Evolutionary conservation across 768 basidiomycete genomes (phyloP).

Genomic region (Boletellus sp.): DNA sequence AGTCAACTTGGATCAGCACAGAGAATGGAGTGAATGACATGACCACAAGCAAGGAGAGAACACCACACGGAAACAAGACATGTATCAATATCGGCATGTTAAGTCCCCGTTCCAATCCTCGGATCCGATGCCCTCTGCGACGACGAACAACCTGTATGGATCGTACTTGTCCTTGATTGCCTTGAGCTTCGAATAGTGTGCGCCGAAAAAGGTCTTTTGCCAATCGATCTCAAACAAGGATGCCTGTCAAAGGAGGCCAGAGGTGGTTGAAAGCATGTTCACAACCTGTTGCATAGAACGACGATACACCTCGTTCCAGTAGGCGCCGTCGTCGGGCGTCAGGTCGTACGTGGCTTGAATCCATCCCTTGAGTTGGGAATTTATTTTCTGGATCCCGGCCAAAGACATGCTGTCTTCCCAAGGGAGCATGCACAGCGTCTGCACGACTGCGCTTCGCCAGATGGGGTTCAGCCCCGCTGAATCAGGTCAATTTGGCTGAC

Average conservation of each 20-base stretch:
- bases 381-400: constrained; percentile 11
- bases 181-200: constrained; percentile 51
- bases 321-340: constrained; percentile 38
- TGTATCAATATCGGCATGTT: constrained; percentile 13
- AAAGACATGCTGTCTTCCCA: constrained; percentile 23
- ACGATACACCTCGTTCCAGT: constrained; percentile 44
- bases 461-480: constrained; percentile 44
- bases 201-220: constrained; percentile 43
- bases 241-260: constrained; percentile 36
- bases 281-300: no score
- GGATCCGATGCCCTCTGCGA: constrained; percentile 23
- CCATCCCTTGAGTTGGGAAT: constrained; percentile 13
- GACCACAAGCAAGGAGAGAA: no score
- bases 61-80: no score
- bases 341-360: constrained; percentile 25
- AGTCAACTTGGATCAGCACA: no score
- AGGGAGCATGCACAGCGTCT: constrained; percentile 21
- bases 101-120: constrained; percentile 15
- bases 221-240: constrained; percentile 40
- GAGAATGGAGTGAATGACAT: no score
- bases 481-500: constrained; percentile 35
- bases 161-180: constrained; percentile 28
- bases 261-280: no score
- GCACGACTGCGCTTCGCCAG: constrained; percentile 41
- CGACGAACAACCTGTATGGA: constrained; percentile 7